Percentiles rank a stretch among this genome's conserved stretches.
phyloP scores from a whole-genome alignment of 768 basidiomycete species.

The Cubamyces lactineus region DNA sequence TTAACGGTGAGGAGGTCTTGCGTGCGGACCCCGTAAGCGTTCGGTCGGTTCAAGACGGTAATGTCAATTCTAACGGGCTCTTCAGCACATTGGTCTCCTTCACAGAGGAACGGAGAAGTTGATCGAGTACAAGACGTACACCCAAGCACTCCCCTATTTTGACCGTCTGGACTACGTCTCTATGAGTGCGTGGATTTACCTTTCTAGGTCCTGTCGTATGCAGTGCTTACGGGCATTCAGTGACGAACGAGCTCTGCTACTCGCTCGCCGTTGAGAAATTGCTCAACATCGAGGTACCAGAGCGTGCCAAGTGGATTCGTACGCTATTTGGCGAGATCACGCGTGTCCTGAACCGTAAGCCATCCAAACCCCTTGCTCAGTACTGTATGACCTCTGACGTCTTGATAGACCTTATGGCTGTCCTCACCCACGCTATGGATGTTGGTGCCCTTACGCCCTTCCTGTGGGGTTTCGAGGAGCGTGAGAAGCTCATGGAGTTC shows the following conservation, averaged over 20 bases:
- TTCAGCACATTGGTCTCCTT: constrained; percentile 89
- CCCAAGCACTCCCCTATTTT: constrained; percentile 97
- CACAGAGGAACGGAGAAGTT: constrained; percentile 99
- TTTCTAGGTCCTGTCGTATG: neutral
- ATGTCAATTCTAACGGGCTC: constrained; percentile 7
- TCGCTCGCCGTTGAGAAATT: constrained; percentile 97
- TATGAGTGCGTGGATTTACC: constrained; percentile 74
- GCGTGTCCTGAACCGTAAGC: constrained; percentile 88
- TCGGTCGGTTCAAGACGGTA: neutral
- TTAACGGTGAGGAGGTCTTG: constrained; percentile 96
- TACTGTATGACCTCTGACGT: neutral
- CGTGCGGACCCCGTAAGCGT: constrained; percentile 77
- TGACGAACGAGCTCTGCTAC: constrained; percentile 99
- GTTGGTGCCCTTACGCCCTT: constrained; percentile 98
- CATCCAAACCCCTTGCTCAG: constrained; percentile 9
- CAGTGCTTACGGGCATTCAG: constrained; percentile 43
- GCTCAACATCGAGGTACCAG: constrained; percentile 95
- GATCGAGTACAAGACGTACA: constrained; percentile 98
- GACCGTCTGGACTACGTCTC: constrained; percentile 99
- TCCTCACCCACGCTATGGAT: constrained; percentile 95
- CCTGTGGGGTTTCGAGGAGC: constrained; percentile 99
- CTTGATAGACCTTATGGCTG: constrained; percentile 85
- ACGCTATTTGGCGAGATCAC: constrained; percentile 98
- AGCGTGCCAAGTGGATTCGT: constrained; percentile 97
- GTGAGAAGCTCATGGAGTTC: constrained; percentile 99